Base-by-base conservation (phyloP, 805 yeast genomes). In the Yarrowia alimentaria region DNA sequence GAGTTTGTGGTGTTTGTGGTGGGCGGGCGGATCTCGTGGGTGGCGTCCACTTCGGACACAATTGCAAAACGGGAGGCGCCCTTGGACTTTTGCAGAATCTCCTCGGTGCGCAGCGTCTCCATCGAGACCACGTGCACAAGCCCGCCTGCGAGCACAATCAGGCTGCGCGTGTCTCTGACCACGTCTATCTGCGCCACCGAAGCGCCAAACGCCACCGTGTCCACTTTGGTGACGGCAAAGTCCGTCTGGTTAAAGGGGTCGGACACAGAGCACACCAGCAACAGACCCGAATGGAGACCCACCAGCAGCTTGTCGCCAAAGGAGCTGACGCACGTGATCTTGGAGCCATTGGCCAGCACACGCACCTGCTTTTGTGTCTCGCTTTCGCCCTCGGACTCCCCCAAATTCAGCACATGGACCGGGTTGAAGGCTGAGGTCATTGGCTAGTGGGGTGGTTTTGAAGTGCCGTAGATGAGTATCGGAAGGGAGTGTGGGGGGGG, bases 121-220 rank as follows among this genome's bases (percentile, higher is more conserved):
- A 63, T 48, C 38, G 62, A 67, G 53, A 58, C 64, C 10, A 71
- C 59, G 30, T 62, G 55, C 12, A 71, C 68, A 2, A 61, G 38
- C 10, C 59, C 57, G 28, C 63, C 67, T 4, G 64, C 60, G 9
- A 70, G 55, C 4, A 64, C 57, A 2, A 68, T 58, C 28, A 72
- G 48, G 18, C 62, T 61, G 13, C 64, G 64, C 18, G 69, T 58
- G 20, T 61, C 63, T 9, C 64, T 58, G 22, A 71, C 43, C 10
- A 65, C 58, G 14, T 62, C 68, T 14, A 72, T 54, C 51, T 68
- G 65, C 1, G 60, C 60, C 14, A 68, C 63, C 9, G 68, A 25
- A 9, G 58, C 48, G 20, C 53, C 56, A 14, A 63, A 51, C 5
- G 59, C 45, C 30, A 54, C 54, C 13, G 59, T 55, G 25, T 57